Conservation (phyloP, 345 rosid genomes). For the Hypericum perforatum region DNA sequence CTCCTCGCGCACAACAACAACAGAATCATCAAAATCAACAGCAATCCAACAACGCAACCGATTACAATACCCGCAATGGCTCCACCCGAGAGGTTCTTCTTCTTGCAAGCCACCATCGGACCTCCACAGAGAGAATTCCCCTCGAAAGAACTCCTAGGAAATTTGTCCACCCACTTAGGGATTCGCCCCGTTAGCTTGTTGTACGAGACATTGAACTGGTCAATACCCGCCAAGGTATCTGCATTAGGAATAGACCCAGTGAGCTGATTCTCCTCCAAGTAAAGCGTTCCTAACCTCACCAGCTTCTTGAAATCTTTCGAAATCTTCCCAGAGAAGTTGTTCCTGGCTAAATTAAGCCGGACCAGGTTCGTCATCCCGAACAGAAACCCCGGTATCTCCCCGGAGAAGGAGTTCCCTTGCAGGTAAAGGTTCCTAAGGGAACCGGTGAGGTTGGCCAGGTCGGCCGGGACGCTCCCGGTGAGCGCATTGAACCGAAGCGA, state of each 20-base stretch:
- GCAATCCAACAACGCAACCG: slow-evolving; percentile 25
- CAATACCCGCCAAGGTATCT: slow-evolving; percentile 13
- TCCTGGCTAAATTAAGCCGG: slow-evolving; percentile 23
- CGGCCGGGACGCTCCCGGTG: slow-evolving; percentile 64
- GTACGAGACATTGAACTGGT: slow-evolving; percentile 34
- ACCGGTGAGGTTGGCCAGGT: slow-evolving; percentile 37
- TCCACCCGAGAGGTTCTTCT: slow-evolving; percentile 25
- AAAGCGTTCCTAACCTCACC: slow-evolving; percentile 26
- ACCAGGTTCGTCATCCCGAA: slow-evolving; percentile 25
- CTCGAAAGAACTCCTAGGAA: slow-evolving; percentile 14
- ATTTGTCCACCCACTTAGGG: slow-evolving; percentile 20
- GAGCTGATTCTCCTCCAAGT: slow-evolving; percentile 28
- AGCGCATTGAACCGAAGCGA: slow-evolving; percentile 67
- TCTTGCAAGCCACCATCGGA: slow-evolving; percentile 29
- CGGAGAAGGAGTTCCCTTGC: slow-evolving; percentile 63
- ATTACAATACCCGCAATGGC: slow-evolving; percentile 38
- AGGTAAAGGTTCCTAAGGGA: slow-evolving; percentile 59
- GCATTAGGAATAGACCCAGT: slow-evolving; percentile 30
- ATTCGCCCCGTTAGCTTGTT: slow-evolving; percentile 29
- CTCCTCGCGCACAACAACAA: slow-evolving; percentile 25
- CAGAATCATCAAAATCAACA: slow-evolving; percentile 26
- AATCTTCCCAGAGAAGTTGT: slow-evolving; percentile 29
- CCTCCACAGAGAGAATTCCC: slow-evolving; percentile 34
- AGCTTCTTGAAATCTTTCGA: slow-evolving; percentile 22
- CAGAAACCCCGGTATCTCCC: slow-evolving; percentile 47